Conservation (phyloP, 345 rosid species). For the Kernera saxatilis region DNA sequence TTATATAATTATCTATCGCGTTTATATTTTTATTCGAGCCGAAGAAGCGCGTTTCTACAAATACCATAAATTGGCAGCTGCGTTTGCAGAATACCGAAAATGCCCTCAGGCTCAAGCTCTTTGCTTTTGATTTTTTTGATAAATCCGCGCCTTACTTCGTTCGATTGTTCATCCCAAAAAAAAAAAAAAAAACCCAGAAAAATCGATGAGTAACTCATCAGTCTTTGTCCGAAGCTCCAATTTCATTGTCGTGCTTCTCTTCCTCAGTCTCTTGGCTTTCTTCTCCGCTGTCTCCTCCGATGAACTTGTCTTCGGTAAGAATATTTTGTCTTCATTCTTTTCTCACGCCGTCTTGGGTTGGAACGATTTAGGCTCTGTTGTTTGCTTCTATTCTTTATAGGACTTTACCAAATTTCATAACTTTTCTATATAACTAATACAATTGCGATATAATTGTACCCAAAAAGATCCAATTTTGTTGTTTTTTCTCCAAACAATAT, state of each 20-base stretch:
- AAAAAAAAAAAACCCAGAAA: neutral
- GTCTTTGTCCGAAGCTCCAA: conserved; percentile 29
- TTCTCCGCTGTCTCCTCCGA: conserved; percentile 21
- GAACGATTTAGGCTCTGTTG: conserved; percentile 14
- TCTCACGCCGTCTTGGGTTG: neutral
- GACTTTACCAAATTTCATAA: neutral
- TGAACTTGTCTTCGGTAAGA: conserved; percentile 39
- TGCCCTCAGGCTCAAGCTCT: no score
- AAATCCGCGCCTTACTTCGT: conserved; percentile 26
- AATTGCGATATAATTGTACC: neutral
- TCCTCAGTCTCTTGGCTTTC: conserved; percentile 19
- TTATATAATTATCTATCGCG: no score
- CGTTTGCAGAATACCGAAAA: no score
- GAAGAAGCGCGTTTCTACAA: no score
- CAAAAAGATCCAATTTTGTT: neutral
- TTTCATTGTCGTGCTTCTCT: conserved; percentile 15
- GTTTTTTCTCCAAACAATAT: neutral
- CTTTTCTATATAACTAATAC: neutral
- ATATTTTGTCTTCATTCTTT: neutral
- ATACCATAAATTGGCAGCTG: no score
- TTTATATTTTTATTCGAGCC: no score
- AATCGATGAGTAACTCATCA: conserved; percentile 30
- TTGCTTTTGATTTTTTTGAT: no score
- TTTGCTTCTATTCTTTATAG: neutral
- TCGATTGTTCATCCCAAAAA: neutral